Conservation (phyloP, 768 basidiomycete genomes). For the Trametopsis cervina region DNA sequence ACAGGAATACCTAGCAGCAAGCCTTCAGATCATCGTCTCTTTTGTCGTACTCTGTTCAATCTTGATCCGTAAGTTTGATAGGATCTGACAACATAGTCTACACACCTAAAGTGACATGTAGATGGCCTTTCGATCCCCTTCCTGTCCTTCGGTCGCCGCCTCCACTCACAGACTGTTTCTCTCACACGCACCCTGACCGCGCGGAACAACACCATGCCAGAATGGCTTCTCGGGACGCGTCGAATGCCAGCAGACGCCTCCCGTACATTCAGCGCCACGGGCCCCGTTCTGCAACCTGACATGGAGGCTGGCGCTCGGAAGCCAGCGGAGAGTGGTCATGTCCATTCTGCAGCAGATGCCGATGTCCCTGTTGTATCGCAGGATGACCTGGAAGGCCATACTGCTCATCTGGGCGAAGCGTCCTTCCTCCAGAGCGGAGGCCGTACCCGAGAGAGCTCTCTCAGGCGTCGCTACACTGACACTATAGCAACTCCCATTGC, state of each 20-base stretch:
- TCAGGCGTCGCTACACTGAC: neutral
- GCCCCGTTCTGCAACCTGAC: neutral
- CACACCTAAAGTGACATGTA: slow-evolving; percentile 20
- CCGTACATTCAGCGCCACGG: neutral
- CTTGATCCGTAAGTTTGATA: slow-evolving; percentile 55
- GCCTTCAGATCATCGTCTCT: slow-evolving; percentile 75
- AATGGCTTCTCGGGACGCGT: slow-evolving; percentile 38
- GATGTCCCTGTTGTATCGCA: slow-evolving; percentile 3
- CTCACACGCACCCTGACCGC: slow-evolving; percentile 38
- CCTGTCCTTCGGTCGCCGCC: slow-evolving; percentile 46
- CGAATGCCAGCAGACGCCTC: slow-evolving; percentile 14
- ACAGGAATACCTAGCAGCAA: slow-evolving; percentile 64
- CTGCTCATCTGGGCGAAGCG: neutral
- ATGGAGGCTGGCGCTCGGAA: neutral
- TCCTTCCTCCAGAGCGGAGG: neutral
- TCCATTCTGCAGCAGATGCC: neutral
- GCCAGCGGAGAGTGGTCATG: neutral
- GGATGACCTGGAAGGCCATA: neutral
- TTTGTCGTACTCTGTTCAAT: slow-evolving; percentile 88
- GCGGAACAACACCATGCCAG: slow-evolving; percentile 26
- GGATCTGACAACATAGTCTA: neutral
- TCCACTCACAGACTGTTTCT: slow-evolving; percentile 40
- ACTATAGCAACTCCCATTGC: neutral
- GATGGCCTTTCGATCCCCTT: slow-evolving; percentile 68
- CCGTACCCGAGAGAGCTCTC: neutral